phyloP scores from a whole-genome alignment of 495 filamentous ascomycete species.

The Penicillium crystallinum region DNA sequence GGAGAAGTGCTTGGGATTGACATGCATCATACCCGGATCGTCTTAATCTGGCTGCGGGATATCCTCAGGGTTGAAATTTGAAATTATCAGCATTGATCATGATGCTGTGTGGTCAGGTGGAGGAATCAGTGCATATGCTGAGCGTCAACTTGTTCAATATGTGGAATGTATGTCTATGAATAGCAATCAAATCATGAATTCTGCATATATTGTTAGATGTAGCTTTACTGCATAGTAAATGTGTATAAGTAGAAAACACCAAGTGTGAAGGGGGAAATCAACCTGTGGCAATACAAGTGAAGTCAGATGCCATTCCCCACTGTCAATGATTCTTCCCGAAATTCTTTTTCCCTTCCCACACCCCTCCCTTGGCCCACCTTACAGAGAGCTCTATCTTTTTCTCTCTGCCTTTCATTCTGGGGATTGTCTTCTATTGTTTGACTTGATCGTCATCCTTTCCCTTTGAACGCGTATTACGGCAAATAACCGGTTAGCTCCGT shows the following conservation, averaged over 20 bases:
- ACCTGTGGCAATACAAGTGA: constrained; percentile 15
- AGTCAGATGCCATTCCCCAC: constrained; percentile 27
- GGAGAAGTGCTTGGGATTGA: constrained; percentile 21
- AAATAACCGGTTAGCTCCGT: constrained; percentile 32
- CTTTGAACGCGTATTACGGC: constrained; percentile 12
- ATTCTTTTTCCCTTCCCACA: constrained; percentile 22
- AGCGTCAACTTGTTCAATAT: background rate
- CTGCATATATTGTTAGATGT: background rate
- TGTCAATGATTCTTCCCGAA: constrained; percentile 26
- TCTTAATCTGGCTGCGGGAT: constrained; percentile 30
- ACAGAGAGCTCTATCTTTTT: constrained; percentile 7
- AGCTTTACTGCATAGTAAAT: background rate
- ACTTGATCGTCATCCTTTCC: constrained; percentile 8
- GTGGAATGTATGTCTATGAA: background rate
- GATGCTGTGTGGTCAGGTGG: background rate
- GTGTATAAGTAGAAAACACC: background rate
- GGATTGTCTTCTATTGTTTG: constrained; percentile 15
- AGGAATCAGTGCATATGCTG: background rate
- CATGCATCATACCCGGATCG: constrained; percentile 15
- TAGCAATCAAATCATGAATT: background rate
- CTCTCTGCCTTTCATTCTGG: constrained; percentile 18
- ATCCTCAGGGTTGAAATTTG: constrained; percentile 23
- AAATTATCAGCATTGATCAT: background rate
- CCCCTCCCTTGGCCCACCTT: constrained; percentile 15
- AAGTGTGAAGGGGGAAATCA: background rate